phyloP scores from a whole-genome alignment of 495 filamentous ascomycete species.

The Penicillium mononematosum region DNA sequence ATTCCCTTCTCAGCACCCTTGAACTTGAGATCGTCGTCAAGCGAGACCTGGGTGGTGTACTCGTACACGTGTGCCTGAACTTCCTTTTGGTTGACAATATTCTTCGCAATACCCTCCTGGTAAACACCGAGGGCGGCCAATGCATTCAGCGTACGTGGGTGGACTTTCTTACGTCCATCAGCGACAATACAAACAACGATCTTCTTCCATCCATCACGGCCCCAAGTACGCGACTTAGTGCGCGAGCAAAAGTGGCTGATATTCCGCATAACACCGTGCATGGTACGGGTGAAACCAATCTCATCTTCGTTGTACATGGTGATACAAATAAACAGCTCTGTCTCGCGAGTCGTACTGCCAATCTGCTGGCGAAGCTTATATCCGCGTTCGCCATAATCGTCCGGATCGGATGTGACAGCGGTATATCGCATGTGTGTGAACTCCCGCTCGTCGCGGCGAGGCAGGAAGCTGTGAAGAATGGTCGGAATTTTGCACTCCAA shows the following conservation, averaged over 20 bases:
- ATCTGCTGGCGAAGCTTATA: slow-evolving; percentile 98
- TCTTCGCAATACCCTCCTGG: slow-evolving; percentile 98
- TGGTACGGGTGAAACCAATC: slow-evolving; percentile 91
- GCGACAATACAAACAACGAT: slow-evolving; percentile 97
- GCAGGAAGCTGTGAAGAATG: slow-evolving; percentile 92
- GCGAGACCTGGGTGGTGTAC: slow-evolving; percentile 96
- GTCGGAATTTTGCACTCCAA: slow-evolving; percentile 99
- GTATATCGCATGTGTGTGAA: slow-evolving; percentile 99
- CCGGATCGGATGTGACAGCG: slow-evolving; percentile 97
- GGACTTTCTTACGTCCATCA: slow-evolving; percentile 90
- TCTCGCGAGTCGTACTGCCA: slow-evolving; percentile 79
- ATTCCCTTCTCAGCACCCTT: slow-evolving; percentile 99
- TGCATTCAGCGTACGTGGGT: slow-evolving; percentile 92
- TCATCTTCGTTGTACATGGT: slow-evolving; percentile 99
- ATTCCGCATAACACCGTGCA: slow-evolving; percentile 99
- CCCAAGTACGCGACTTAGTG: slow-evolving; percentile 91
- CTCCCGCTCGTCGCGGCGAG: slow-evolving; percentile 85
- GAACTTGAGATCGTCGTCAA: slow-evolving; percentile 94
- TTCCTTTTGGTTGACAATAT: slow-evolving; percentile 88
- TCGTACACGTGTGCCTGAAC: slow-evolving; percentile 93
- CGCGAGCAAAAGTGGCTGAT: slow-evolving; percentile 94
- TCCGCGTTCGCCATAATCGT: slow-evolving; percentile 82
- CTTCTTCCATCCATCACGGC: slow-evolving; percentile 97
- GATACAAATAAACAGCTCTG: slow-evolving; percentile 96
- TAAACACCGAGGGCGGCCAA: slow-evolving; percentile 98